Percentiles rank a stretch among this genome's conserved stretches.
Conservation (phyloP, 305 asterid genomes). For the Salvia sclarea region DNA sequence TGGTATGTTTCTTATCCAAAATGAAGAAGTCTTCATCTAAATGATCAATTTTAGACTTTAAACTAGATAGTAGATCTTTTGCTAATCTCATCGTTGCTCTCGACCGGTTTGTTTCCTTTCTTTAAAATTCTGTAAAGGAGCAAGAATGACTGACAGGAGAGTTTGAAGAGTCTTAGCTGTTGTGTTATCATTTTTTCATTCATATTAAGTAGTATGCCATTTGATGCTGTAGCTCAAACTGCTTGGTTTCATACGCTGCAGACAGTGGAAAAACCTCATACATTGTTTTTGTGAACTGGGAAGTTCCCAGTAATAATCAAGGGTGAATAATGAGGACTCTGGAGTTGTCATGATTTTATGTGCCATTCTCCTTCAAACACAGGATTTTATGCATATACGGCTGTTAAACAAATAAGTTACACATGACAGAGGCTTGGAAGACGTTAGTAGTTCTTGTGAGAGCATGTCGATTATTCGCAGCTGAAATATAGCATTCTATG, state of each 20-base stretch:
- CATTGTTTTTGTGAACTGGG: not conserved
- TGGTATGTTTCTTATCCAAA: not conserved
- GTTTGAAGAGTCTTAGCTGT: not conserved
- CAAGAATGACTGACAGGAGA: not conserved
- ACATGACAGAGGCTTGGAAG: not conserved
- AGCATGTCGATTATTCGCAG: not conserved
- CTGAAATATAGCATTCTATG: not conserved
- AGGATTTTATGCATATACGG: not conserved
- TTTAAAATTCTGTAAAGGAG: not conserved
- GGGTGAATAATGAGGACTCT: conserved; percentile 9
- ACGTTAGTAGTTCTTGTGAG: not conserved
- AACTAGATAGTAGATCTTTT: not conserved
- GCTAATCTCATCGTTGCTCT: not conserved
- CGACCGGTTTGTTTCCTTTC: not conserved
- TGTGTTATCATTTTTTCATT: not conserved
- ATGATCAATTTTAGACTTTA: not conserved
- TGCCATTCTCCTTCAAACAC: conserved; percentile 3
- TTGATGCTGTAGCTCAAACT: no score
- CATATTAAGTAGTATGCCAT: not conserved
- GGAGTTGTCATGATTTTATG: not conserved
- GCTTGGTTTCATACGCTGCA: no score
- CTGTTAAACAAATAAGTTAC: not conserved
- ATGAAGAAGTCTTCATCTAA: conserved; percentile 7
- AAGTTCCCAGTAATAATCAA: not conserved
- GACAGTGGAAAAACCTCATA: no score